Base-by-base conservation (phyloP, 352 stramenopile genomes). In the Globisporangium perplexum region DNA sequence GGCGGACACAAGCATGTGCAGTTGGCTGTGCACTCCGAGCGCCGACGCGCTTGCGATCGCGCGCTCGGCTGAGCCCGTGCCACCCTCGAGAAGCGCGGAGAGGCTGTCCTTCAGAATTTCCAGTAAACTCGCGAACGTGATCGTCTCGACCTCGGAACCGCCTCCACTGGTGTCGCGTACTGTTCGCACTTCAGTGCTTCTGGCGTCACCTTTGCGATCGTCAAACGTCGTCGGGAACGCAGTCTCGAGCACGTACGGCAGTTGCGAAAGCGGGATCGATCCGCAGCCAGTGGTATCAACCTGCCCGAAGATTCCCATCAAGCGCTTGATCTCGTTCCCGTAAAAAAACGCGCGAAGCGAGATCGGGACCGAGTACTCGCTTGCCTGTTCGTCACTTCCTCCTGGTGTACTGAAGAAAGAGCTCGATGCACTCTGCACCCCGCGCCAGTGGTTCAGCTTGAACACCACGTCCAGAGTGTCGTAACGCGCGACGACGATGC, bases 401-500 rank as follows among this genome's bases (percentile, higher is more conserved):
- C 10, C 23, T 43, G 50, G 30, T 63, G 60, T n/a, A 65, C 44
- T 39, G 68, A 81, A 44, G 65, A 64, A 47, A 59, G 33, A 5
- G 35, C 45, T 44, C 58, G 69, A 52, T 53, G 58, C 7, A 52
- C 59, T 64, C 38, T 66, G 68, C 17, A 74, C 57, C 0, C 62
- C 64, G 30, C 71, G 60, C 73, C 68, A 80, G 46, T 82, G 73
- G 24, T 77, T 73, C 1, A 84, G 31, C 17, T 55, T 62, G 26
- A 73, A 58, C 11, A 75, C 18, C 3, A 63, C 47, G 22, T 79
- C 57, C 0, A 84, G 48, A 11, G 66, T 69, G 41, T 74, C 63
- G 33, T 55, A 71, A 8, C 59, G 26, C 14, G 57, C 56, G 7
- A 84, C 55, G 28, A 79, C 33, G 15, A 77, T 63, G 35, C 58